These are phyloP conservation scores for Pugionium dolabratum DNA, from an alignment of 345 rosid species.

Conservation along the genomic window DNA sequence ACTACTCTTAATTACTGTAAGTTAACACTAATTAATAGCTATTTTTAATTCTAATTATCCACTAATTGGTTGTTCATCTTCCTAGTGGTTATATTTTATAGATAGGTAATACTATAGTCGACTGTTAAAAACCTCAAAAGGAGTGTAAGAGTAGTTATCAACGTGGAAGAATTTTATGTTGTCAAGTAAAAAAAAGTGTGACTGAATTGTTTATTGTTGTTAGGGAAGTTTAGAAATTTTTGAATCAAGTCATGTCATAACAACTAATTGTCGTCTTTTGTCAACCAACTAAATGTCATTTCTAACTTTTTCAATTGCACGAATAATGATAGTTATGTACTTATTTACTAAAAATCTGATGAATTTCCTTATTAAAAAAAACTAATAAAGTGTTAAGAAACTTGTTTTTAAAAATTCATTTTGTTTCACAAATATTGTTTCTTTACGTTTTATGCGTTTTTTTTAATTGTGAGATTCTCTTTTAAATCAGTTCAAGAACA, in stretches of 20 bases:
- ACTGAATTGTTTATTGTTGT: constrained; percentile 9
- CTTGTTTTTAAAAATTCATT: too few relatives aligned
- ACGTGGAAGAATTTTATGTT: constrained; percentile 15
- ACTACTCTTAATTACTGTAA: constrained; percentile 30
- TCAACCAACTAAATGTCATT: constrained; percentile 12
- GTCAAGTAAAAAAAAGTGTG: constrained; percentile 13
- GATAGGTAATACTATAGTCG: too few relatives aligned
- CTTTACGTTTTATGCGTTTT: too few relatives aligned
- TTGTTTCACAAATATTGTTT: too few relatives aligned
- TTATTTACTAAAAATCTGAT: not conserved
- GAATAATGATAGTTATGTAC: not conserved
- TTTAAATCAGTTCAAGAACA: too few relatives aligned
- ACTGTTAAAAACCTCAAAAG: too few relatives aligned
- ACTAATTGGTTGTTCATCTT: constrained; percentile 32
- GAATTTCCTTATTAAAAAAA: not conserved
- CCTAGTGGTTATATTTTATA: constrained; percentile 22
- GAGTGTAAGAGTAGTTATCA: not conserved
- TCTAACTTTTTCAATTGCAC: constrained; percentile 14
- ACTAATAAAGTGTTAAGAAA: too few relatives aligned
- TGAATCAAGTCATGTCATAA: constrained; percentile 22
- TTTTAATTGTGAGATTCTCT: too few relatives aligned
- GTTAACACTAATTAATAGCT: constrained; percentile 28
- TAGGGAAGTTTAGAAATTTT: constrained; percentile 25
- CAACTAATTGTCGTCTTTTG: constrained; percentile 15
- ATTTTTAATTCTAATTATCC: constrained; percentile 15